Evolutionary conservation across 2,329 filamentous ascomycete genomes (phyloP).

Genomic region (Cladophialophora carrionii): DNA sequence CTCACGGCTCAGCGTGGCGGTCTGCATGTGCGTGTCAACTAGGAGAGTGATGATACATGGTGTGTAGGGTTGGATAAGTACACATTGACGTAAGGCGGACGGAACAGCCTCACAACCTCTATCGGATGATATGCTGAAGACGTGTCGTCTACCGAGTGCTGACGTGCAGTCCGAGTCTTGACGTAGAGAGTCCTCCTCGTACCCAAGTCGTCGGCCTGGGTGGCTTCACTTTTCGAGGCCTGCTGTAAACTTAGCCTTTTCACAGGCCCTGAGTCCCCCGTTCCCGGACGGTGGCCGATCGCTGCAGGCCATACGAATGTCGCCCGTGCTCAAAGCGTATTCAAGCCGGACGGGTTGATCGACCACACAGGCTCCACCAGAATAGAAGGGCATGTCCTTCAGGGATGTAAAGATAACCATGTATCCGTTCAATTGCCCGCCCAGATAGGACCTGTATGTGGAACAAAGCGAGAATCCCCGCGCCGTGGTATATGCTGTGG

Average conservation of each 20-base stretch:
- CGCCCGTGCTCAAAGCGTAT: not conserved
- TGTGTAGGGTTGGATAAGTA: not conserved
- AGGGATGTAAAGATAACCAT: not conserved
- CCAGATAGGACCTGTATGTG: not conserved
- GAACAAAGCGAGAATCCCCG: not conserved
- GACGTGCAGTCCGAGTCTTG: not conserved
- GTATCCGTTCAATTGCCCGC: not conserved
- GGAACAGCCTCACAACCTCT: not conserved
- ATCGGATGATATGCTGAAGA: not conserved
- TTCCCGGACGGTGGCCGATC: not conserved
- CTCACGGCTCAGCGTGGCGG: not conserved
- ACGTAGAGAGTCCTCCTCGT: too few relatives aligned
- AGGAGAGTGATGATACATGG: not conserved
- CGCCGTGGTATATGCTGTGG: conserved; percentile 5
- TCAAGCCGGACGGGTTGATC: not conserved
- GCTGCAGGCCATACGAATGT: not conserved
- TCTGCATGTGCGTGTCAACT: not conserved
- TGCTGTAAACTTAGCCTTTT: not conserved
- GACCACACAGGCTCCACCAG: not conserved
- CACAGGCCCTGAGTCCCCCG: not conserved
- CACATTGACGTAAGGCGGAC: not conserved
- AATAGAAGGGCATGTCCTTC: not conserved
- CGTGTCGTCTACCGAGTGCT: not conserved
- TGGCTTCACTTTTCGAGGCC: not conserved
- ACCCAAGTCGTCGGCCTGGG: too few relatives aligned